Evolutionary conservation across 768 basidiomycete genomes (phyloP).

Genomic region (Podaxis rugospora): DNA sequence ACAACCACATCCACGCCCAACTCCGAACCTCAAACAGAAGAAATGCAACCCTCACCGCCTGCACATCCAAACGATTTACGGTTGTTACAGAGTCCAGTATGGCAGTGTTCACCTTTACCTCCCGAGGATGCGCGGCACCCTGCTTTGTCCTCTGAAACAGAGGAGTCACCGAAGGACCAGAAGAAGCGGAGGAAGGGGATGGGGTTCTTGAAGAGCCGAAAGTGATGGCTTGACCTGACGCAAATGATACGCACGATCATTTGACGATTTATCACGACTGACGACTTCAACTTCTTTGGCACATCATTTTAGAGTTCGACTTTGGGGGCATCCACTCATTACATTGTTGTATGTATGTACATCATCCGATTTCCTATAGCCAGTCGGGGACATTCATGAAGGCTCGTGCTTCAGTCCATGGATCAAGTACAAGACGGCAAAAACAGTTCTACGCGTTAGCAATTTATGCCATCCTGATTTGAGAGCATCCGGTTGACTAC

Average conservation of each 20-base stretch:
- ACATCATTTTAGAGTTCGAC: background rate
- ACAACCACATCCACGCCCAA: background rate
- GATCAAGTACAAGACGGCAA: background rate
- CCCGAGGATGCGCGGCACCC: slow-evolving; percentile 1
- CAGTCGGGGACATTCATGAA: no score
- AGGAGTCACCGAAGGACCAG: background rate
- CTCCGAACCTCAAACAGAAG: background rate
- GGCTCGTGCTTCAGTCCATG: background rate
- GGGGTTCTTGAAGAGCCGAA: background rate
- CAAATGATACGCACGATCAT: background rate
- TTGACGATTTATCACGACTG: background rate
- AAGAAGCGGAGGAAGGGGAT: background rate
- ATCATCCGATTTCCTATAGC: background rate
- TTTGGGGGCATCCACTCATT: background rate
- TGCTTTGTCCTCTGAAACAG: background rate
- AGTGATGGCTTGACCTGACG: background rate
- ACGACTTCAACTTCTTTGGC: background rate
- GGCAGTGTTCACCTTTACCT: slow-evolving; percentile 7
- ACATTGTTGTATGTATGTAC: background rate
- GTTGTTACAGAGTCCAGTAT: slow-evolving; percentile 9
- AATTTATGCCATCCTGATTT: no score
- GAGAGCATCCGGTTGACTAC: no score
- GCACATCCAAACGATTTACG: slow-evolving; percentile 4
- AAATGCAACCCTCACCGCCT: slow-evolving; percentile 1
- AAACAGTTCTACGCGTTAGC: no score